phyloP scores from a whole-genome alignment of 2,329 filamentous ascomycete genomes.

The Elsinoe arachidis region DNA sequence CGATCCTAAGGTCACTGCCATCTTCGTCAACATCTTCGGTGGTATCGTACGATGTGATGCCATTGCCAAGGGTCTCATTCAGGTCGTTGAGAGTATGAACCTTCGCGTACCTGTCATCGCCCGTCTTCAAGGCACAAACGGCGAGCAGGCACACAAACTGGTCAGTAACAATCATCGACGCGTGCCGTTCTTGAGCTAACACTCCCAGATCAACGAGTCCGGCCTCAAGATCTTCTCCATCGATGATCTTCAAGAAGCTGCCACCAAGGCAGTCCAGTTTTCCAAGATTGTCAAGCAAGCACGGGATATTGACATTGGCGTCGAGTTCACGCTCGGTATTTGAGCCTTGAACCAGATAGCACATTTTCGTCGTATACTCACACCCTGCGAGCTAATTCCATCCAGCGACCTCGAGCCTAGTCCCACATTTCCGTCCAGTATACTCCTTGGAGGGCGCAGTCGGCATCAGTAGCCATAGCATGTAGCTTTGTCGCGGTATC shows the following conservation, averaged over 20 bases:
- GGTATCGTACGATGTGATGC: conserved; percentile 97
- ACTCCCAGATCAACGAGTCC: conserved; percentile 72
- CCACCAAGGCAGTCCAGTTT: conserved; percentile 97
- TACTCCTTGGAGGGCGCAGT: neutral
- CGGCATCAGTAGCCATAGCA: neutral
- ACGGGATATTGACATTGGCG: conserved; percentile 92
- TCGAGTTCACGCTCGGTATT: conserved; percentile 91
- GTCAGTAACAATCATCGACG: conserved; percentile 32
- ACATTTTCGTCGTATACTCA: conserved; percentile 8
- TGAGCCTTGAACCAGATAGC: conserved; percentile 38
- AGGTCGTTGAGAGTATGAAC: conserved; percentile 89
- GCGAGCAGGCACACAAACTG: conserved; percentile 82
- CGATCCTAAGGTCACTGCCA: conserved; percentile 94
- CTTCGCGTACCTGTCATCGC: conserved; percentile 95
- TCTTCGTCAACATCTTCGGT: conserved; percentile 99
- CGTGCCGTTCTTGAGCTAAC: neutral
- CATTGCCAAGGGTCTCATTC: conserved; percentile 92
- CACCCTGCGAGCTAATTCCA: conserved; percentile 8
- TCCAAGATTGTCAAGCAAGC: conserved; percentile 99
- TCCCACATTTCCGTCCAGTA: neutral
- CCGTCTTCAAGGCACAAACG: conserved; percentile 95
- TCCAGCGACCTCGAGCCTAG: conserved; percentile 9
- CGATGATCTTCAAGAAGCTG: conserved; percentile 91
- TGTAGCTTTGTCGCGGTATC: conserved; percentile 4
- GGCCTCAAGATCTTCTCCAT: conserved; percentile 99